Percentiles rank a stretch among this genome's conserved stretches.
phyloP scores from a whole-genome alignment of 345 rosid species.

The Microcos paniculata region DNA sequence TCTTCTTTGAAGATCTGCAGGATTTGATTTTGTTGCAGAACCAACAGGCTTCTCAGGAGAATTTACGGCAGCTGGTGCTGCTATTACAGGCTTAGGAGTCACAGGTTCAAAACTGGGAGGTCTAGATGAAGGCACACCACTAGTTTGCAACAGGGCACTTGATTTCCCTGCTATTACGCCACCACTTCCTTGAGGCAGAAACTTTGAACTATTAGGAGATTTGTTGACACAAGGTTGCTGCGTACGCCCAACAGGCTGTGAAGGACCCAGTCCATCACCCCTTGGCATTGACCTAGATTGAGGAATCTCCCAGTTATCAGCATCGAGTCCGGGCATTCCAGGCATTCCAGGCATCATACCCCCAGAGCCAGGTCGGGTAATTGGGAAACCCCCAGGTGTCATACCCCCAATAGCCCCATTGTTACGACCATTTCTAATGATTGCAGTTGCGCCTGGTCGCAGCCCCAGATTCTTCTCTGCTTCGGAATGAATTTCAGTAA shows the following conservation, averaged over 20 bases:
- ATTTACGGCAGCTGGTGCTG: slow-evolving; percentile 23
- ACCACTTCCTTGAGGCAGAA: slow-evolving; percentile 36
- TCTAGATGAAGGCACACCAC: slow-evolving; percentile 25
- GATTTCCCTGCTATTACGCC: slow-evolving; percentile 30
- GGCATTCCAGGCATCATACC: slow-evolving; percentile 89
- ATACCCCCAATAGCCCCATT: slow-evolving; percentile 34
- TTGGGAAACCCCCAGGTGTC: slow-evolving; percentile 41
- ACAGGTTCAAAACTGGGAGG: slow-evolving; percentile 27
- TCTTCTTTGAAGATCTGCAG: slow-evolving; percentile 44
- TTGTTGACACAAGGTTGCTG: slow-evolving; percentile 34
- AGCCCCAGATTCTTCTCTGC: slow-evolving; percentile 90
- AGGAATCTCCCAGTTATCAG: slow-evolving; percentile 62
- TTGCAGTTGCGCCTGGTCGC: slow-evolving; percentile 82
- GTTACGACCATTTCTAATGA: slow-evolving; percentile 53
- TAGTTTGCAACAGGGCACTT: slow-evolving; percentile 41
- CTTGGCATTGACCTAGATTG: slow-evolving; percentile 54
- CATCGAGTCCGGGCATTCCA: slow-evolving; percentile 58
- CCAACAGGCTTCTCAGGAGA: slow-evolving; percentile 28
- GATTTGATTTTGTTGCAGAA: slow-evolving; percentile 24
- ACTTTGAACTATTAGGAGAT: slow-evolving; percentile 34
- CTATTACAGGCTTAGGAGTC: slow-evolving; percentile 17
- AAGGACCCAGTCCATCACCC: slow-evolving; percentile 37
- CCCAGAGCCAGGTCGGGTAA: slow-evolving; percentile 56
- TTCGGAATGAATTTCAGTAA: slow-evolving; percentile 84
- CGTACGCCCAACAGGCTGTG: slow-evolving; percentile 36